Conservation (phyloP, 164 flowering plant species). For the Paratinospora sagittata region DNA sequence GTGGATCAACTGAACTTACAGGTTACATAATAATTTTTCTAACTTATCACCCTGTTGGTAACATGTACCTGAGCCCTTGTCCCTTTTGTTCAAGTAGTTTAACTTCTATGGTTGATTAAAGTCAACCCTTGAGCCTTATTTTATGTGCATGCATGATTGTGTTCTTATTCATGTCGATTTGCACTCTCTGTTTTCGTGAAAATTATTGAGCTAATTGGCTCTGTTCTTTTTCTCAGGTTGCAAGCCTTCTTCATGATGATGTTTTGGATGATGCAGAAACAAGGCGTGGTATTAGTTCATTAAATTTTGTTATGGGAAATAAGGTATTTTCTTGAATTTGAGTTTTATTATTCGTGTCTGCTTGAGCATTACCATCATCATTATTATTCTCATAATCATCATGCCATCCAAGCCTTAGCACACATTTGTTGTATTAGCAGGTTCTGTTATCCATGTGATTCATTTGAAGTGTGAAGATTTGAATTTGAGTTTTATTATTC, state of each 20-base stretch:
- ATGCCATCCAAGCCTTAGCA: too few relatives aligned
- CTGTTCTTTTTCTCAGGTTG: slow-evolving; percentile 51
- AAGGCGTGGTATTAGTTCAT: slow-evolving; percentile 87
- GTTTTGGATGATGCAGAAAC: slow-evolving; percentile 97
- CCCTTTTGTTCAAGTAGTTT: too few relatives aligned
- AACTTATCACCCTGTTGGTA: neutral
- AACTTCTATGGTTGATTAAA: too few relatives aligned
- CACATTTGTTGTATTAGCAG: neutral
- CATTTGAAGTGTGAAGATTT: neutral
- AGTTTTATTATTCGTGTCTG: neutral
- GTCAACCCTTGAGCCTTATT: too few relatives aligned
- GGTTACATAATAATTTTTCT: too few relatives aligned
- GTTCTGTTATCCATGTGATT: neutral
- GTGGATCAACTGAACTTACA: neutral
- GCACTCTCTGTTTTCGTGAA: neutral
- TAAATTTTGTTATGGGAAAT: slow-evolving; percentile 89
- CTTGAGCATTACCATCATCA: neutral
- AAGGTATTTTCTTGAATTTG: slow-evolving; percentile 44
- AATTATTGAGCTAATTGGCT: neutral
- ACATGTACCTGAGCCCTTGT: neutral
- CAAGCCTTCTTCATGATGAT: slow-evolving; percentile 98
- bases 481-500: neutral
- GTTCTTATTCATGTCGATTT: neutral
- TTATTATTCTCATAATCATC: neutral
- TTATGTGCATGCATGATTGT: neutral